A percentile compares a stretch with the other conserved stretches of the same genome.
Conservation (phyloP, 2,329 filamentous ascomycete species). For the Coniosporium uncinatum region DNA sequence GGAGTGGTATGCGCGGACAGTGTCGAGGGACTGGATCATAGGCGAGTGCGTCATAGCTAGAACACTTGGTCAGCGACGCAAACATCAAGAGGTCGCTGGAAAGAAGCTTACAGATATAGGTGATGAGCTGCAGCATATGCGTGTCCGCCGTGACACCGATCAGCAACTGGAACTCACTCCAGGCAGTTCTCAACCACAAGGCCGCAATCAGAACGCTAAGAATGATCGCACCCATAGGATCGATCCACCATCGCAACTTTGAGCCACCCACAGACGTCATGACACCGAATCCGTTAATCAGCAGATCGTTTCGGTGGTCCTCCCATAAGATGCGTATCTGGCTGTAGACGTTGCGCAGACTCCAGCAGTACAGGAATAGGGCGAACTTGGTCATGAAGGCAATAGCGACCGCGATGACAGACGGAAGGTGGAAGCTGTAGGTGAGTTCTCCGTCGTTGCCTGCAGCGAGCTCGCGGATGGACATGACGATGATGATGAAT, state of each 20-base stretch:
- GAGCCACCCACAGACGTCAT: conserved; percentile 87
- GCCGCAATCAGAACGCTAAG: conserved; percentile 72
- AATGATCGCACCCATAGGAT: conserved; percentile 85
- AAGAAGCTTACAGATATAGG: conserved; percentile 67
- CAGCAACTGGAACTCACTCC: conserved; percentile 83
- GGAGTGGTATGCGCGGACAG: conserved; percentile 89
- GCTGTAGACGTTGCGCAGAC: conserved; percentile 83
- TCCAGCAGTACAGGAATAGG: conserved; percentile 91
- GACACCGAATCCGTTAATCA: conserved; percentile 91
- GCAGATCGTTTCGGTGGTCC: conserved; percentile 94
- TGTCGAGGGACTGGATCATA: conserved; percentile 81
- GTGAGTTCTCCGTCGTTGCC: conserved; percentile 33
- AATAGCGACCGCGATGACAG: conserved; percentile 76
- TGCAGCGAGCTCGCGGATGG: conserved; percentile 61
- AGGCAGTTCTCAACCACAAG: conserved; percentile 83
- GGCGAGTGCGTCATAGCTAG: conserved; percentile 79
- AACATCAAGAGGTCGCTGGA: neutral
- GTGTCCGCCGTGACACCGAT: conserved; percentile 87
- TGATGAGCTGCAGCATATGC: conserved; percentile 87
- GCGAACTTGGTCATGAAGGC: conserved; percentile 81
- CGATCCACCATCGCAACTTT: conserved; percentile 91
- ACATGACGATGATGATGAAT: conserved; percentile 87
- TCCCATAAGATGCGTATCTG: conserved; percentile 94
- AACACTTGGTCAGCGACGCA: neutral
- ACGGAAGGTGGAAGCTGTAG: conserved; percentile 71